phyloP scores from a whole-genome alignment of 257 asterid genomes.

The Nicotiana obtusifolia region DNA sequence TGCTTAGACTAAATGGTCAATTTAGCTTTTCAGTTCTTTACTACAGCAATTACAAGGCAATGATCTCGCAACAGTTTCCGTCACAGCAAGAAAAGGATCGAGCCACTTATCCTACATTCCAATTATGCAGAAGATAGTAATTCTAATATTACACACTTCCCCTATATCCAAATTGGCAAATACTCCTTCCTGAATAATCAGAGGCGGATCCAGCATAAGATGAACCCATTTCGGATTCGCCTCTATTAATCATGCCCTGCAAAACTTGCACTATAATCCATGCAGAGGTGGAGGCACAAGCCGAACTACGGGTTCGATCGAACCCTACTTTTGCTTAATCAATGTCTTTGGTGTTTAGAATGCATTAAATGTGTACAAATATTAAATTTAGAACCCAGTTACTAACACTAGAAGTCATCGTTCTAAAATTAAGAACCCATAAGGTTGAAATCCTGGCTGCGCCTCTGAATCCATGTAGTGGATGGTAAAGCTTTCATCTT shows the following conservation, averaged over 20 bases:
- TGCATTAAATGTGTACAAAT: too few species aligned
- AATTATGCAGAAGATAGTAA: not conserved
- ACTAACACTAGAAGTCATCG: too few species aligned
- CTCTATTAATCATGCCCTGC: not conserved
- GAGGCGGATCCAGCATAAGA: not conserved
- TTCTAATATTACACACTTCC: not conserved
- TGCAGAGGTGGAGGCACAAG: too few species aligned
- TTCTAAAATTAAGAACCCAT: too few species aligned
- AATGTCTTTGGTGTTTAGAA: too few species aligned
- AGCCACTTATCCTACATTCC: not conserved
- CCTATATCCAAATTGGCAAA: not conserved
- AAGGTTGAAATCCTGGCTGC: too few species aligned
- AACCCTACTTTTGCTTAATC: too few species aligned
- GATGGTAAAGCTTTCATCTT: not conserved
- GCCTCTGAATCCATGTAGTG: not conserved
- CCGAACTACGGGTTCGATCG: too few species aligned
- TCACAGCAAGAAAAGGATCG: not conserved
- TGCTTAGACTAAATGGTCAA: not conserved
- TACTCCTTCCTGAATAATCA: not conserved
- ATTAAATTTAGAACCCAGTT: too few species aligned
- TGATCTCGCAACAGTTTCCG: not conserved
- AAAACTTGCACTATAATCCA: not conserved
- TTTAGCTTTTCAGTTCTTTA: not conserved
- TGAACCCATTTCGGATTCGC: not conserved
- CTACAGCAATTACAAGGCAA: not conserved